Conservation (phyloP, 345 rosid species). For the Rhodamnia rubescens region DNA sequence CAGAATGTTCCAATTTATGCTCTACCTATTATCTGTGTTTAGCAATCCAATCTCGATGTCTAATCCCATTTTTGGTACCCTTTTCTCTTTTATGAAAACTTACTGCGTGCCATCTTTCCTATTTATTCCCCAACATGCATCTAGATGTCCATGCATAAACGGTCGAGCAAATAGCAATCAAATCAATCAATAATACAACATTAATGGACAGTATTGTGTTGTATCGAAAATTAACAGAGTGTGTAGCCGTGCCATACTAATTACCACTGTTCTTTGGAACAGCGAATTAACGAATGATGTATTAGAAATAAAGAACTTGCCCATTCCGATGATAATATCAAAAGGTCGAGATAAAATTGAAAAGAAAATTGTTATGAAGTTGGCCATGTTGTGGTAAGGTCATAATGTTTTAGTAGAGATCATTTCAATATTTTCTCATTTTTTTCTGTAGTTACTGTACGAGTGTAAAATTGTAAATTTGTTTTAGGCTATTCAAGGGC, state of each 20-base stretch:
- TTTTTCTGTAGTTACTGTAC: not conserved
- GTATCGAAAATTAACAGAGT: not conserved
- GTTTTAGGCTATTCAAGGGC: not conserved
- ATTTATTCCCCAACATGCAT: too few species aligned
- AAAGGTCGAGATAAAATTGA: not conserved
- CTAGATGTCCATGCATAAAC: too few species aligned
- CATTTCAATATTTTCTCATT: not conserved
- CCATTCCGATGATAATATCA: not conserved
- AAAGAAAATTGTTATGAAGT: not conserved
- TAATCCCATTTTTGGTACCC: too few species aligned
- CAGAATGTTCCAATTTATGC: too few species aligned
- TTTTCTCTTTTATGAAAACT: too few species aligned
- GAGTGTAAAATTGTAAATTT: too few species aligned
- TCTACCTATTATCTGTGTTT: too few species aligned
- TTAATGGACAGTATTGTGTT: not conserved
- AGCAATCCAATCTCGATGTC: too few species aligned
- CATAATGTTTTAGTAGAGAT: not conserved
- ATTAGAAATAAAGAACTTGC: not conserved
- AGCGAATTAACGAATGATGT: not conserved
- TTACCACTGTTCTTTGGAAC: not conserved
- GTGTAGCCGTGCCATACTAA: fast-evolving
- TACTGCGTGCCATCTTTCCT: too few species aligned
- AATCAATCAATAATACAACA: too few species aligned
- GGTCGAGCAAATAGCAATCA: too few species aligned
- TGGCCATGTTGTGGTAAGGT: too few species aligned